Evolutionary conservation across 2,329 filamentous ascomycete genomes (phyloP), one percentile per base, ranked within the genome.

Genomic region (Aspergillus glaucus): DNA sequence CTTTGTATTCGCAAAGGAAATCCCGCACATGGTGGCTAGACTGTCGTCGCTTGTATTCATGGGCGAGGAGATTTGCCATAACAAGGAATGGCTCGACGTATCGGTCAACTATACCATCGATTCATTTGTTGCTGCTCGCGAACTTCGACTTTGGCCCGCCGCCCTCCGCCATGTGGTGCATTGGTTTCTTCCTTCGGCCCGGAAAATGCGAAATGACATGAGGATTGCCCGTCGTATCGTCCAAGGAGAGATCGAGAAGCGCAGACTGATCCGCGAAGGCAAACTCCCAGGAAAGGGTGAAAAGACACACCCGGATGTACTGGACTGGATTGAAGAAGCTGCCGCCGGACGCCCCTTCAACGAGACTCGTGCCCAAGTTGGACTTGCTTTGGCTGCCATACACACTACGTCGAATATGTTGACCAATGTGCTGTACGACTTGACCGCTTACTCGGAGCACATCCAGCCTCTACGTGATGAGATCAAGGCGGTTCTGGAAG

Each of bases 31-130:
- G 3, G 67, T 83, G 9, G 75, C 79, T 6, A 74, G 78, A 2
- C 57, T 82, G 19, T 79, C 77, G 22, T 77, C 79, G 1, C 69
- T 74, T 17, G 71, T 76, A 4, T 81, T 81, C 52, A 73, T 81
- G 6, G 79, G 79, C 1, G 56, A 72, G 2, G 62, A 68, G 12
- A 66, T 81, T 48, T 78, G 74, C 55, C 76, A 78, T 15, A 66
- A 75, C 37, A 73, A 79, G 54, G 68, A 73, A 49, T 82, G 79
- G 79, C 73, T 81, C 66, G 66, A 75, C 43, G 50, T 61, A 9
- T 55, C 56, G 2, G 51, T 60, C 43, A 59, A 54, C 15, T 61
- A 56, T 40, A 50, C 57, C 21, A 51, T 56, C 32, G 43, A 55
- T 21, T 47, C 46, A 2, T 60, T 66, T 46, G 14, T 48, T 6